Base-by-base conservation (phyloP, 2,329 filamentous ascomycete genomes). In the Pseudogymnoascus sp. region DNA sequence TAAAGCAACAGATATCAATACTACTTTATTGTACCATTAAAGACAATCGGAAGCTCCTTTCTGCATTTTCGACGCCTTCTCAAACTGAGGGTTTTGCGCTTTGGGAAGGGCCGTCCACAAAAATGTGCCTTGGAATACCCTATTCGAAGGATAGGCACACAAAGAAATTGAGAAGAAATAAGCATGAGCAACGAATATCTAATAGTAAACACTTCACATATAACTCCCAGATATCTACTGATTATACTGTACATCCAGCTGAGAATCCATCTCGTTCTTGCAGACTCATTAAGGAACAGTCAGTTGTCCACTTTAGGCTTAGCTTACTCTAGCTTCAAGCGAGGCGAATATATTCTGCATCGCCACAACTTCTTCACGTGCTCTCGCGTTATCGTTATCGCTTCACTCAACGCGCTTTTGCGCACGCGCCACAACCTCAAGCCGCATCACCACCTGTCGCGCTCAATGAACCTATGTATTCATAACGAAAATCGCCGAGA, bases 401-500 rank as follows among this genome's bases (percentile, higher is more conserved):
- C 47, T 8, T 54, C 28, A 54, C 28, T 7, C 47, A 54, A 54
- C 47, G 47, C 47, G 47, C 47, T 32, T 32, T 54, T 32, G 28
- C 9, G 6, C 28, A 9, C 7, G 28, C 47, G 47, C 47, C 47
- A 54, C 47, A 54, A 32, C 16, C n/a, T 50, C n/a, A 54, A 54
- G 47, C 47, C 47, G 47, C 47, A 54, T 32, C 47, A 54, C 28
- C 47, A 32, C 32, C 47, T 12, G 47, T 54, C 47, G 47, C 28
- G 28, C 12, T 54, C 47, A 32, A 54, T 54, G 47, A 54, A 54
- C 28, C n/a, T 18, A 12, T 18, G 28, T 54, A 32, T 54, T 32
- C 25, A 54, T 54, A 32, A 54, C 47, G 16, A 32, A 54, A 54
- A 32, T 54, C 47, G 47, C 47, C 28, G 28, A 12, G 47, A 54